phyloP scores from a whole-genome alignment of 2,329 filamentous ascomycete species.

The Botrytis aclada region DNA sequence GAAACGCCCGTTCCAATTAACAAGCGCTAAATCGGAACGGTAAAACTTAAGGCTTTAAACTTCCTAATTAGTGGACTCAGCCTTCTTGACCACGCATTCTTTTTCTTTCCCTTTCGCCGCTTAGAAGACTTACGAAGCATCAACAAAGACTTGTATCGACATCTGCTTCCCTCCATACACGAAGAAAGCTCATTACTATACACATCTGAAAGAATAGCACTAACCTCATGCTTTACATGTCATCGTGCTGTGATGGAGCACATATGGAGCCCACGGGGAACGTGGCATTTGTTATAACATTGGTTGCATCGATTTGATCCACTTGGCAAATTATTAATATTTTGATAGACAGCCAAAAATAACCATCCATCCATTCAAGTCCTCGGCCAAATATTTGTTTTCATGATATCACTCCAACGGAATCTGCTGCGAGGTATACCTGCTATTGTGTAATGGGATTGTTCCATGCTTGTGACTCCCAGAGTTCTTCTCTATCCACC shows the following conservation, averaged over 20 bases:
- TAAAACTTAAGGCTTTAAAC: background rate
- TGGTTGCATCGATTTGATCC: background rate
- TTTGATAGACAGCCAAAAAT: background rate
- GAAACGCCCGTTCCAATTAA: conserved; percentile 12
- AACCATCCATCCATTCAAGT: background rate
- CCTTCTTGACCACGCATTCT: conserved; percentile 11
- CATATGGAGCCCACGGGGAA: background rate
- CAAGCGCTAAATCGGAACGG: conserved; percentile 14
- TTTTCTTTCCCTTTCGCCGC: background rate
- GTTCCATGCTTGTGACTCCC: background rate
- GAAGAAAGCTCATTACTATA: background rate
- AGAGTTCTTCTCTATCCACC: background rate
- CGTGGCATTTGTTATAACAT: conserved; percentile 11
- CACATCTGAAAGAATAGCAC: background rate
- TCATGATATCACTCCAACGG: background rate
- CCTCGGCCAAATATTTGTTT: background rate
- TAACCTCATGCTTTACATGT: background rate
- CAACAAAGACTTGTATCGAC: background rate
- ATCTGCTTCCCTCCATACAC: background rate
- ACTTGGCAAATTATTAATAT: background rate
- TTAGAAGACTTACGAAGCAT: background rate
- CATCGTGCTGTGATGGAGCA: conserved; percentile 5
- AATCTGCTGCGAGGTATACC: background rate
- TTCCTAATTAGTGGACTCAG: conserved; percentile 8
- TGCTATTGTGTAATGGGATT: background rate